Conservation (phyloP, 1,284 basidiomycete genomes). For the Meripilus lineatus region DNA sequence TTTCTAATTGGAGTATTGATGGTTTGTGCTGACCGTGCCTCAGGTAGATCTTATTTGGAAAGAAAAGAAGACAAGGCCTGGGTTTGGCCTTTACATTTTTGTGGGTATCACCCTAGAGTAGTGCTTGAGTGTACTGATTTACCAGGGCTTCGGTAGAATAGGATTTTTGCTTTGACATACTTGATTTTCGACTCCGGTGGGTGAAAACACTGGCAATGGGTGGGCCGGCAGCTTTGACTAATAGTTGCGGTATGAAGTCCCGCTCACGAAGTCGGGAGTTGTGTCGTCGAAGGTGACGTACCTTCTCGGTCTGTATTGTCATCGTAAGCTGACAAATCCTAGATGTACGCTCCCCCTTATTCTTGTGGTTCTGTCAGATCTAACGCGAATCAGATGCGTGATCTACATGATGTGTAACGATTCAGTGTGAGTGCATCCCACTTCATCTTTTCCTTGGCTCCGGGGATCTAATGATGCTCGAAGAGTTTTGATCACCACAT, state of each 20-base stretch:
- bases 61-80: slow-evolving; percentile 15
- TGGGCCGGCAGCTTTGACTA: not conserved
- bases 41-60: slow-evolving; percentile 17
- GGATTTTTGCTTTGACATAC: slow-evolving; percentile 16
- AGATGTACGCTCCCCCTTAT: too few relatives aligned
- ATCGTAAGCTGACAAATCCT: not conserved
- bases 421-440: slow-evolving; percentile 14
- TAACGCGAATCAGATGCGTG: slow-evolving; percentile 11
- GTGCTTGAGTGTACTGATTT: not conserved
- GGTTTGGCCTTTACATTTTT: slow-evolving; percentile 20
- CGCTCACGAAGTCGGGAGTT: slow-evolving; percentile 9
- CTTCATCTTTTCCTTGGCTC: too few relatives aligned
- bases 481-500: slow-evolving; percentile 14
- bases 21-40: not conserved
- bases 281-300: slow-evolving; percentile 11
- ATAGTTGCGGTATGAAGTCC: slow-evolving; percentile 8
- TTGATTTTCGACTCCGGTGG: slow-evolving; percentile 11
- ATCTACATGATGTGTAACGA: slow-evolving; percentile 17
- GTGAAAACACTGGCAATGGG: not conserved
- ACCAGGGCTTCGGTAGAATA: slow-evolving; percentile 11
- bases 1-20: not conserved
- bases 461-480: too few relatives aligned
- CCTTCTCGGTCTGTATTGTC: too few relatives aligned
- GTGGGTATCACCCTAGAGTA: slow-evolving; percentile 12
- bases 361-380: not conserved